Evolutionary conservation across 768 basidiomycete genomes (phyloP).

Genomic region (Mycena olivaceomarginata): DNA sequence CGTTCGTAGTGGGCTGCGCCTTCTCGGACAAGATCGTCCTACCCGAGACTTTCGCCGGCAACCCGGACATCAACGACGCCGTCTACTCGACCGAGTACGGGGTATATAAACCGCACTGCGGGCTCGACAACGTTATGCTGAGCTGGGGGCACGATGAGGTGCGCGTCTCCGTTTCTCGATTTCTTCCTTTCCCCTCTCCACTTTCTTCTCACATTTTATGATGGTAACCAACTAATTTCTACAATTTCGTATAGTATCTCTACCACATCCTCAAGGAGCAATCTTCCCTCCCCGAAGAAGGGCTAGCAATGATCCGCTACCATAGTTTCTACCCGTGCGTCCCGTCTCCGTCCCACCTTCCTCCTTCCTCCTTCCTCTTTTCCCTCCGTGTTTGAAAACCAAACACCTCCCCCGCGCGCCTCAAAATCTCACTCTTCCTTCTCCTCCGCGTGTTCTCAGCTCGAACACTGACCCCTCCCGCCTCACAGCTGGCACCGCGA

Average conservation of each 20-base stretch:
- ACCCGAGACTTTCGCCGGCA: constrained; percentile 75
- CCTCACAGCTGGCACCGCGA: constrained; percentile 89
- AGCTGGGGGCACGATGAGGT: constrained; percentile 73
- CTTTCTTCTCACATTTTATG: no score
- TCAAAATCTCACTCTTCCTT: no score
- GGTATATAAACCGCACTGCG: constrained; percentile 87
- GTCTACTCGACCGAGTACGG: constrained; percentile 80
- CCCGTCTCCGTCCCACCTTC: background rate
- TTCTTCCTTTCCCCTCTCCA: no score
- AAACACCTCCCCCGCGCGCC: no score
- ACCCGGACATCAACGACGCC: constrained; percentile 71
- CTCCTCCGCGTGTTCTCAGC: no score
- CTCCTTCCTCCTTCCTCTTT: background rate
- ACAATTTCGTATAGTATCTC: constrained; percentile 73
- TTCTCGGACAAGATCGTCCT: constrained; percentile 89
- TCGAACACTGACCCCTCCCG: no score
- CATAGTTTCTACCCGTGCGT: constrained; percentile 94
- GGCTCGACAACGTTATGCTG: constrained; percentile 89
- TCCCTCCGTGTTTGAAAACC: no score
- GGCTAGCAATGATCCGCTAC: constrained; percentile 93
- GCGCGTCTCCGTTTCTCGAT: constrained; percentile 42
- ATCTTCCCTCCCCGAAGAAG: constrained; percentile 86
- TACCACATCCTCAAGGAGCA: constrained; percentile 91
- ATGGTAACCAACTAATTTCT: background rate
- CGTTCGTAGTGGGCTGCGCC: constrained; percentile 87